These are phyloP conservation scores for Puccinia polysora DNA, from an alignment of 1,284 basidiomycete species.

Conservation along the genomic window DNA sequence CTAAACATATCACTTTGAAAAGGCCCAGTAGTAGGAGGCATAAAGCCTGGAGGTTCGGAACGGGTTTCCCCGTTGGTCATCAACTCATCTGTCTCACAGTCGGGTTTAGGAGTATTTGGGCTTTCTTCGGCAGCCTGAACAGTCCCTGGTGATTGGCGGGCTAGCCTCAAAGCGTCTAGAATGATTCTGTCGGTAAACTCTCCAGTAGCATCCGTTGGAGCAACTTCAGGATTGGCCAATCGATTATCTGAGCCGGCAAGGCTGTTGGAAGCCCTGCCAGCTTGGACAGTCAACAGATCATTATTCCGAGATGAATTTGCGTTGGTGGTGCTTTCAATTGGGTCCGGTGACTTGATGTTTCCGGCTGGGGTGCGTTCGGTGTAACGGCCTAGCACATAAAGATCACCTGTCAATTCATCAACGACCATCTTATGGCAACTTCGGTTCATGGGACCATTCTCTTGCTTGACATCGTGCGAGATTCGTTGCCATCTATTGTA, in stretches of 20 bases:
- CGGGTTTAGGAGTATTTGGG: background rate
- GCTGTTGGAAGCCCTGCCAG: background rate
- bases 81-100: slow-evolving; percentile 3
- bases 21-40: background rate
- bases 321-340: background rate
- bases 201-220: background rate
- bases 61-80: slow-evolving; percentile 5
- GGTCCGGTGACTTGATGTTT: background rate
- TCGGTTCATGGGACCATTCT: slow-evolving; percentile 64
- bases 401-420: slow-evolving; percentile 64
- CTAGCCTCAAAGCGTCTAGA: background rate
- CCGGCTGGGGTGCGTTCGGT: slow-evolving; percentile 45
- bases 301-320: background rate
- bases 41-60: background rate
- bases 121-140: background rate
- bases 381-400: slow-evolving; percentile 61
- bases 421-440: slow-evolving; percentile 80
- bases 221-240: slow-evolving; percentile 2
- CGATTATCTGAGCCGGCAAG: background rate
- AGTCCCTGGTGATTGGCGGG: background rate
- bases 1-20: slow-evolving; percentile 33
- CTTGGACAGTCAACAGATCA: background rate
- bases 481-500: slow-evolving; percentile 61
- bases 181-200: background rate
- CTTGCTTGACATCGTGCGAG: slow-evolving; percentile 60